Evolutionary conservation across 371 early-diverging fungal genomes (phyloP).

Genomic region (Lichtheimia ornata): DNA sequence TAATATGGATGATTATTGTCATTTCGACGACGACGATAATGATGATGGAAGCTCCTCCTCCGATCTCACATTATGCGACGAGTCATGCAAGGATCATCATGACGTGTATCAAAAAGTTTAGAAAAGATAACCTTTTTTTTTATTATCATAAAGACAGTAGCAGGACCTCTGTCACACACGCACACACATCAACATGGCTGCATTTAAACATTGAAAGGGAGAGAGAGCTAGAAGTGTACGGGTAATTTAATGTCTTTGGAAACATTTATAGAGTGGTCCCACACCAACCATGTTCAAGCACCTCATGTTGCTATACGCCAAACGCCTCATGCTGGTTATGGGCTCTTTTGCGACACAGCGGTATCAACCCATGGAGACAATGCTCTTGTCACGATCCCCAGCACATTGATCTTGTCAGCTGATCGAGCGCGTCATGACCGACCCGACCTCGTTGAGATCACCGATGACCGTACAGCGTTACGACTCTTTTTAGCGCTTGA

Average conservation of each 20-base stretch:
- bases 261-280: slow-evolving; percentile 31
- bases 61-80: no score
- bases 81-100: no score
- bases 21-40: no score
- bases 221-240: no score
- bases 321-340: slow-evolving; percentile 27
- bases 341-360: slow-evolving; percentile 12
- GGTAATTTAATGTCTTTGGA: neutral
- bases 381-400: slow-evolving; percentile 37
- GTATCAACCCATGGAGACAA: neutral
- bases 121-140: no score
- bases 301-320: slow-evolving; percentile 13
- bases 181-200: no score
- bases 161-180: no score
- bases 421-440: slow-evolving; percentile 3
- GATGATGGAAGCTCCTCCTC: no score
- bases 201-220: no score
- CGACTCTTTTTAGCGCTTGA: slow-evolving; percentile 48
- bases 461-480: slow-evolving; percentile 27
- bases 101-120: no score
- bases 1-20: no score
- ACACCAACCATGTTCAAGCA: slow-evolving; percentile 23
- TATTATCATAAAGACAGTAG: no score
- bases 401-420: slow-evolving; percentile 28
- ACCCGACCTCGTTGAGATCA: neutral